Conservation (phyloP, 1,284 basidiomycete genomes). For the Boletus smithii region DNA sequence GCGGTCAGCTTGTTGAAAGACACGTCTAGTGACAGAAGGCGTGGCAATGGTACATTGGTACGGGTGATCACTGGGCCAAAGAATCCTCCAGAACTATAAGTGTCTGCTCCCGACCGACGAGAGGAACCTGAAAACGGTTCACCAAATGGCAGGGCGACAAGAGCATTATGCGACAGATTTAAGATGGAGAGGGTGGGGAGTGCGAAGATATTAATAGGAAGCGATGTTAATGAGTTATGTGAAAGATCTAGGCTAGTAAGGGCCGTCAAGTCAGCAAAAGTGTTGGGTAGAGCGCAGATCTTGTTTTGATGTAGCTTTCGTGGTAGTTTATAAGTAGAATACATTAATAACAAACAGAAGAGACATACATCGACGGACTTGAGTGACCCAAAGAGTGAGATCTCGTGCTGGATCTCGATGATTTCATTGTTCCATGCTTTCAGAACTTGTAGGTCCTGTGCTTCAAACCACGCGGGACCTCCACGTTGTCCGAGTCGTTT, state of each 20-base stretch:
- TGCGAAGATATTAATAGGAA: constrained; percentile 63
- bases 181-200: constrained; percentile 62
- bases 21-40: constrained; percentile 54
- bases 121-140: constrained; percentile 42
- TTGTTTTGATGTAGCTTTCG: constrained; percentile 71
- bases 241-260: constrained; percentile 67
- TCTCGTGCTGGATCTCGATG: constrained; percentile 70
- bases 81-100: constrained; percentile 47
- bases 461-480: constrained; percentile 70
- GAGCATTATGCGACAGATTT: constrained; percentile 67
- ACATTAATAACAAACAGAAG: background rate
- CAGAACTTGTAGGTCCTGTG: constrained; percentile 67
- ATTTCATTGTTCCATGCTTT: constrained; percentile 79
- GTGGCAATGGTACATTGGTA: constrained; percentile 59
- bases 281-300: constrained; percentile 54
- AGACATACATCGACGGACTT: constrained; percentile 68
- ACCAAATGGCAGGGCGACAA: constrained; percentile 58
- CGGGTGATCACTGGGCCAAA: constrained; percentile 60
- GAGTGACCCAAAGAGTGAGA: constrained; percentile 75
- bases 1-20: constrained; percentile 63
- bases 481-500: constrained; percentile 39
- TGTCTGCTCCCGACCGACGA: constrained; percentile 28
- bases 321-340: constrained; percentile 4
- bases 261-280: constrained; percentile 61
- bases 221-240: constrained; percentile 57